Percentiles rank a stretch among this genome's conserved stretches.
Conservation (phyloP, 768 basidiomycete genomes). For the Boletus pseudo-olivaceus region DNA sequence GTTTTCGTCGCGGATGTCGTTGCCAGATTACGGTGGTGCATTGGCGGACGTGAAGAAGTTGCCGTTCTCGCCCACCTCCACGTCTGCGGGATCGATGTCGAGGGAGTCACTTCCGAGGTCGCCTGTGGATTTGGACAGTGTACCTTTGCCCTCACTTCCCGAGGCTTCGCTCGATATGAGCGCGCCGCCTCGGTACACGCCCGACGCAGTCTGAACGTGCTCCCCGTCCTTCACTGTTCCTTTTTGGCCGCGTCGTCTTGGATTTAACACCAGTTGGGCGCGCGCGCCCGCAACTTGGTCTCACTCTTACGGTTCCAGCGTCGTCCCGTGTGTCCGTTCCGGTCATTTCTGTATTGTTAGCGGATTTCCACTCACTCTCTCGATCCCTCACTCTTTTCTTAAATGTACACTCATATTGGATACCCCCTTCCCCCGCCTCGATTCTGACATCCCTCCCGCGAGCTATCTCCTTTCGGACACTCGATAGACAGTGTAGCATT, state of each 20-base stretch:
- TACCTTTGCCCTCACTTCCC: constrained; percentile 20
- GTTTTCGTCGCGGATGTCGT: constrained; percentile 42
- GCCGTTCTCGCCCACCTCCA: constrained; percentile 21
- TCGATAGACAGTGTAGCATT: too few relatives aligned
- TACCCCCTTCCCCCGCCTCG: constrained; percentile 7
- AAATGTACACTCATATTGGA: constrained; percentile 4
- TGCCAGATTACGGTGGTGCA: constrained; percentile 38
- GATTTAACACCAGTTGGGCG: not conserved
- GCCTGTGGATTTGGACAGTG: constrained; percentile 16
- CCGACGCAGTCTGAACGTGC: constrained; percentile 17
- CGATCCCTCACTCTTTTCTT: not conserved
- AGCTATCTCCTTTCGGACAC: too few relatives aligned
- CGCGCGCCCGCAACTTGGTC: not conserved
- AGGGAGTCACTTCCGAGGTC: constrained; percentile 26
- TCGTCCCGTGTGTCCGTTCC: not conserved
- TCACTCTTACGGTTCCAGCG: not conserved
- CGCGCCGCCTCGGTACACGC: constrained; percentile 22
- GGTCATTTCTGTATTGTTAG: constrained; percentile 29
- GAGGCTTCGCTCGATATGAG: constrained; percentile 12
- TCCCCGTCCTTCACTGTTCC: not conserved
- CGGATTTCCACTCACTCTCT: not conserved
- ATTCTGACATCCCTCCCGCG: not conserved
- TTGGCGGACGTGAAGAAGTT: constrained; percentile 25
- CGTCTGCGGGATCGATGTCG: constrained; percentile 21
- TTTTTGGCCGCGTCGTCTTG: not conserved